Base-by-base conservation (phyloP, 2,329 filamentous ascomycete genomes). In the Monilinia laxa region DNA sequence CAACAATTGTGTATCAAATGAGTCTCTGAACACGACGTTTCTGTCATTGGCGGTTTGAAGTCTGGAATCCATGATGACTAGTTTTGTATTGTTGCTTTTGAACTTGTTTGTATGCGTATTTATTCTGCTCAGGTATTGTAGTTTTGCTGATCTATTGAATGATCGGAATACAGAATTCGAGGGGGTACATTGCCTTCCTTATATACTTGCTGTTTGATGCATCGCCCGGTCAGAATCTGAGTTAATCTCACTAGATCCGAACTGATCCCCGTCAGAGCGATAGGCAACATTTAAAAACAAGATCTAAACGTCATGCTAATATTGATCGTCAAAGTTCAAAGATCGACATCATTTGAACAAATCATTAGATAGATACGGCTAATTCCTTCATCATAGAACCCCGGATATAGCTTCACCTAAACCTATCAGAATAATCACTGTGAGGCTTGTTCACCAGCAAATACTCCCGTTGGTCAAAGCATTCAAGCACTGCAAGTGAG, bases 231-330 rank as follows among this genome's bases (percentile, higher is more conserved):
- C 9, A 10, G 35, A 20, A 28, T 14, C 45, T 51, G 28, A 25
- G 45, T 11, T 25, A 9, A 51, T 60, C 14, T 38, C 58, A 38
- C 16, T 25, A 51, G 28, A 62, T 40, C 12, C 25, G 28, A 12
- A 51, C 1, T 60, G 4, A 60, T 49, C 57, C 20, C 45, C 23
- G 12, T 45, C n/a, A 18, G 35, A 59, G 53, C 18, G 28, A 35
- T 14, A 55, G 25, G 28, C 18, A 54, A 35, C 16, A 20, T 7
- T 12, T 12, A 11, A 16, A 28, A 59, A 42, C 40, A 59, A n/a
- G 57, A 25, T 38, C n/a, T 62, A 62, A 28, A 38, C 58, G 58
- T 62, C 58, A 62, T 62, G 9, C 57, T 60, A 23, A 28, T 16
- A 16, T 49, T 35, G 20, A 28, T 58, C 3, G 49, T 51, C 49